A percentile compares a stretch with the other conserved stretches of the same genome.
phyloP scores from a whole-genome alignment of 2,329 filamentous ascomycete genomes.

The Colletotrichum sp. region DNA sequence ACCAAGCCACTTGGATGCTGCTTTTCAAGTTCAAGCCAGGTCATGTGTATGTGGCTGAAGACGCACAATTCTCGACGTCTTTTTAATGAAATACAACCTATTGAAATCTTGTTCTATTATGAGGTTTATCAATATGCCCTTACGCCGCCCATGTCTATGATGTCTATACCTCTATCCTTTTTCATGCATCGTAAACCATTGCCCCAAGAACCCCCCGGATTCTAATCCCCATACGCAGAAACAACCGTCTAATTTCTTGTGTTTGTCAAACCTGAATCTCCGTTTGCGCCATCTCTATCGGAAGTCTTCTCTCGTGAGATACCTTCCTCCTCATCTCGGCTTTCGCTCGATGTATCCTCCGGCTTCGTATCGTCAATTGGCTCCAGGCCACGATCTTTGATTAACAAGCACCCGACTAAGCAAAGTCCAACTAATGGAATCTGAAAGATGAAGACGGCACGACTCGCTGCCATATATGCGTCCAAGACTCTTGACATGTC shows the following conservation, averaged over 20 bases:
- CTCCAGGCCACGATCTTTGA: conserved; percentile 55
- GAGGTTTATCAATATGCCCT: background rate
- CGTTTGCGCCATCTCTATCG: too few species aligned
- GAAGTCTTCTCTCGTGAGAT: background rate
- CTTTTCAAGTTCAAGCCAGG: background rate
- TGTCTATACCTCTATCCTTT: background rate
- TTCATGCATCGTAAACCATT: background rate
- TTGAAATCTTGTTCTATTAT: background rate
- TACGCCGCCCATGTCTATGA: background rate
- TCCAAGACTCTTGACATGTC: conserved; percentile 26
- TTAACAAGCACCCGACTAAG: conserved; percentile 53
- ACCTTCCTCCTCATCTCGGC: conserved; percentile 1
- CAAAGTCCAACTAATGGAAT: conserved; percentile 58
- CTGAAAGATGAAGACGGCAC: conserved; percentile 61
- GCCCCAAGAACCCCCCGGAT: background rate
- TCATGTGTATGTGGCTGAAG: background rate
- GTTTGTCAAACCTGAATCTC: background rate
- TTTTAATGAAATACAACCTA: background rate
- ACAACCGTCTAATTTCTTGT: background rate
- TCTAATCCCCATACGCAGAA: background rate
- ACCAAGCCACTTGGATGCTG: background rate
- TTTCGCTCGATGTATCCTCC: background rate
- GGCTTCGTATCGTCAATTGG: conserved; percentile 5
- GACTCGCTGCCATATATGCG: conserved; percentile 58
- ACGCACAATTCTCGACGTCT: background rate